Base-by-base conservation (phyloP, 23 red algal species). In the Gracilaria caudata region DNA sequence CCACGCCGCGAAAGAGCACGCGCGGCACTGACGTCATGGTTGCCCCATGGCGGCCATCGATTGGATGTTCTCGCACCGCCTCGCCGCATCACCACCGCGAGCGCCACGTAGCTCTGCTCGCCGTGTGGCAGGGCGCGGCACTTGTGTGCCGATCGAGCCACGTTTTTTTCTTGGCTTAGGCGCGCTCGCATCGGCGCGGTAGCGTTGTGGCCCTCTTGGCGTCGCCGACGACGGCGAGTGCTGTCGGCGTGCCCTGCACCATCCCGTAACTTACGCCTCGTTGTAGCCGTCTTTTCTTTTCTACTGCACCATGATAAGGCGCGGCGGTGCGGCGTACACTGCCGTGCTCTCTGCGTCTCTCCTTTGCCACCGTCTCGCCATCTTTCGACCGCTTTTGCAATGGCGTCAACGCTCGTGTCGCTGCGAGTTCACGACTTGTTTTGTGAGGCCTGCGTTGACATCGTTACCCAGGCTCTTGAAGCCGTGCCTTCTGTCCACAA, bases 341-440 rank as follows among this genome's bases (percentile, higher is more conserved):
- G 23, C 7, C 3, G 19, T 12, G 58, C 64, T 39, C 5, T 68
- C 4, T 3, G 3, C 64, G 11, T 4, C 12, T 36, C 23, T 39
- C 14, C 64, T 4, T 36, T 25, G 3, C 64, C 26, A 35, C 10
- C 64, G 30, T 36, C 14, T 39, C 64, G 35, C 28, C 10, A 35
- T 32, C 64, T 36, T n/a, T 23, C 35, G 33, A 33, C 16, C 11
- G n/a, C 17, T 6, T 23, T 25, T 29, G 57, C 57, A 2, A 75
- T 75, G 70, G 23, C 70, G 4, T 75, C 43, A 4, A 13, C 70
- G 21, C 5, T 16, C 38, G 89, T 90, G 49, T 63, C 73, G 13
- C 38, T 90, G 38, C 86, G 73, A 0, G 51, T 90, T 29, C 40
- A 78, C 14, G 73, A 71, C n/a, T 40, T 90, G 72, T 38, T 54